A percentile compares a stretch with the other conserved stretches of the same genome.
Conservation (phyloP, 306 rosid genomes). For the Vigna unguiculata region DNA sequence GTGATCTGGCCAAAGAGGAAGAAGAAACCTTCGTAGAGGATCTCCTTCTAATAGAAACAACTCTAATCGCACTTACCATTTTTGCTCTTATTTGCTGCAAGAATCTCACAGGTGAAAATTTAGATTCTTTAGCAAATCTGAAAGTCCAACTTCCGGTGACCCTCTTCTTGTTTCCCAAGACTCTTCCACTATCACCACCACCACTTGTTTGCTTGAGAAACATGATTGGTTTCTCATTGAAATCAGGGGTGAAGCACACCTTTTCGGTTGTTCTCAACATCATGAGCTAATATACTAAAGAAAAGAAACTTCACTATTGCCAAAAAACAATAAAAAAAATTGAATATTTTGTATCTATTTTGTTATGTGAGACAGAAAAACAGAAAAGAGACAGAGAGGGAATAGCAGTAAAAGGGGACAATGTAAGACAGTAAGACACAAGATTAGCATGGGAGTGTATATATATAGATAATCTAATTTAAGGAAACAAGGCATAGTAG, state of each 20-base stretch:
- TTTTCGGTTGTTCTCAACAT: conserved; percentile 67
- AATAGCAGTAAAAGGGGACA: conserved; percentile 39
- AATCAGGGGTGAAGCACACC: conserved; percentile 75
- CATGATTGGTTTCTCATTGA: conserved; percentile 53
- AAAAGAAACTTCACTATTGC: not conserved
- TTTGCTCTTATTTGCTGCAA: conserved; percentile 60
- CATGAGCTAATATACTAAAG: not conserved
- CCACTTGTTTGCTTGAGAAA: conserved; percentile 47
- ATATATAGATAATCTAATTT: not conserved
- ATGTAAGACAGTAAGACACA: conserved; percentile 10
- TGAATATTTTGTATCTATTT: not conserved
- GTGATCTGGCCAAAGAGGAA: conserved; percentile 62
- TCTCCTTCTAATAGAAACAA: conserved; percentile 53
- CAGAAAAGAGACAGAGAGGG: conserved; percentile 2
- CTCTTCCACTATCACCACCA: conserved; percentile 21
- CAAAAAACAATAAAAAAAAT: not conserved
- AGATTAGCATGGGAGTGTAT: conserved; percentile 38
- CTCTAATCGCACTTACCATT: conserved; percentile 56
- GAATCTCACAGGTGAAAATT: conserved; percentile 54
- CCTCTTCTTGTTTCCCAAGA: conserved; percentile 47
- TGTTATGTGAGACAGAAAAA: not conserved
- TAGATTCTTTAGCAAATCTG: conserved; percentile 49
- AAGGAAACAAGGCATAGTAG: conserved; percentile 38
- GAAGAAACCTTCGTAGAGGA: conserved; percentile 74
- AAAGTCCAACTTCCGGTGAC: conserved; percentile 45